Evolutionary conservation across 2,329 filamentous ascomycete species (phyloP).

Genomic region (Ascochyta pisi): DNA sequence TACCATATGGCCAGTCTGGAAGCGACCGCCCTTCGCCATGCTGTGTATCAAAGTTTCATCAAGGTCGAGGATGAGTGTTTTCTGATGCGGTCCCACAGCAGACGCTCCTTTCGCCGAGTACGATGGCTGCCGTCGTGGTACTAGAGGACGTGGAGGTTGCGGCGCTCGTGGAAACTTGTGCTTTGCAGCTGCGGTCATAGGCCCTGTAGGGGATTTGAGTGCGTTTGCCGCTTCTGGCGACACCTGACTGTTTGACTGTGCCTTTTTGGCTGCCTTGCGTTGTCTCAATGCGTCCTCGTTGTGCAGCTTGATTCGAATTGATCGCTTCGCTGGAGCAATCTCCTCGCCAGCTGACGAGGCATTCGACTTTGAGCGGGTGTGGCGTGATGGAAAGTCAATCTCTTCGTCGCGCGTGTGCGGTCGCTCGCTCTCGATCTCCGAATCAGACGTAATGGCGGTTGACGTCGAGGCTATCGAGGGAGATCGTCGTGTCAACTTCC

Average conservation of each 20-base stretch:
- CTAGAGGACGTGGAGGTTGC: conserved; percentile 84
- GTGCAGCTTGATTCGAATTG: conserved; percentile 89
- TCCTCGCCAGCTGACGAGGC: conserved; percentile 63
- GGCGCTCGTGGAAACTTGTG: conserved; percentile 85
- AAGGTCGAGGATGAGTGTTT: conserved; percentile 93
- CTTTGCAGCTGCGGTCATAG: conserved; percentile 64
- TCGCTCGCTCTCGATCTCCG: conserved; percentile 65
- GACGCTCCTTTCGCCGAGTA: conserved; percentile 63
- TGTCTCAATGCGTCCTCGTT: conserved; percentile 78
- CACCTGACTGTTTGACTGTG: conserved; percentile 49
- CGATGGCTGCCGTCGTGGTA: conserved; percentile 87
- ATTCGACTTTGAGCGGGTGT: conserved; percentile 69
- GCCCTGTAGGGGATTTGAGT: conserved; percentile 92
- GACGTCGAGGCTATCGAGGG: conserved; percentile 60
- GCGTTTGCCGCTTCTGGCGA: conserved; percentile 64
- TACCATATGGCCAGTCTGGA: conserved; percentile 98
- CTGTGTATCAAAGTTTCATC: conserved; percentile 98
- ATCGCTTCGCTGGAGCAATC: conserved; percentile 72
- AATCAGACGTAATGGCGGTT: conserved; percentile 70
- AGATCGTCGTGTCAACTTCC: conserved; percentile 46
- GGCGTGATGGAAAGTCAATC: conserved; percentile 56
- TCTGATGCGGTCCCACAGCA: conserved; percentile 63
- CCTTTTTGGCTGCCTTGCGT: conserved; percentile 73
- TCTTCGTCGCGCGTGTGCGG: conserved; percentile 38
- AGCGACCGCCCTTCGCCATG: conserved; percentile 93